Evolutionary conservation across 148 eudicot genomes (phyloP), one percentile per base, ranked within the genome.

Genomic region (Limonium bicolor): DNA sequence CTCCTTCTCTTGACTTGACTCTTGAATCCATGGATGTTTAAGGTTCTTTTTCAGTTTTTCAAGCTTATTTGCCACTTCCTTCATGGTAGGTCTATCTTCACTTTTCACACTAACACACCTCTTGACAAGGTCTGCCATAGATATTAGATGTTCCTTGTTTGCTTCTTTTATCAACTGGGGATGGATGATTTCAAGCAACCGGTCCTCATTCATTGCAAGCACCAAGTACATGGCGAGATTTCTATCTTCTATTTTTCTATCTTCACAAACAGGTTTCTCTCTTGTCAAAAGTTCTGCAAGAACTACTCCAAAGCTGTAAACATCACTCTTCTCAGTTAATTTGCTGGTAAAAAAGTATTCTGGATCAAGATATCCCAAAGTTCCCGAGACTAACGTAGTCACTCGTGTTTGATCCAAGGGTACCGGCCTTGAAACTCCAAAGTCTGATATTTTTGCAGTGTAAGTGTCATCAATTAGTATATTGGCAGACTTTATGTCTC

Each of bases 81-180:
- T 49, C 53, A 49, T 49, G 2, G 20, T 22, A 4, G 53, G 53
- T 14, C 53, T 20, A 21, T 49, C 53, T 0, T 49, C 41, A 2
- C 53, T 41, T 34, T 21, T 34, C 18, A 34, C 15, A 15, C 1
- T 8, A 7, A 49, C 21, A 26, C 53, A 49, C 1, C 26, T 31
- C 15, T 34, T 33, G 1, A 41, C 53, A 8, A 49, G 14, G 4
- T 20, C 14, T 5, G 53, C 41, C 6, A 49, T 28, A 19, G 11
- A 27, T 9, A 6, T n/a, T 1, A 49, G 0, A 3, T 49, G 10
- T 2, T 22, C 29, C 7, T 5, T 7, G 6, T 34, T 49, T 15
- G 1, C 29, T 1, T 4, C 36, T 1, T 49, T 20, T 20, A 1
- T 11, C 7, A 33, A 12, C 14, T 14, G 15, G 9, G 20, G 28